Evolutionary conservation across 2,329 filamentous ascomycete species (phyloP).

Genomic region (Neurospora sp.): DNA sequence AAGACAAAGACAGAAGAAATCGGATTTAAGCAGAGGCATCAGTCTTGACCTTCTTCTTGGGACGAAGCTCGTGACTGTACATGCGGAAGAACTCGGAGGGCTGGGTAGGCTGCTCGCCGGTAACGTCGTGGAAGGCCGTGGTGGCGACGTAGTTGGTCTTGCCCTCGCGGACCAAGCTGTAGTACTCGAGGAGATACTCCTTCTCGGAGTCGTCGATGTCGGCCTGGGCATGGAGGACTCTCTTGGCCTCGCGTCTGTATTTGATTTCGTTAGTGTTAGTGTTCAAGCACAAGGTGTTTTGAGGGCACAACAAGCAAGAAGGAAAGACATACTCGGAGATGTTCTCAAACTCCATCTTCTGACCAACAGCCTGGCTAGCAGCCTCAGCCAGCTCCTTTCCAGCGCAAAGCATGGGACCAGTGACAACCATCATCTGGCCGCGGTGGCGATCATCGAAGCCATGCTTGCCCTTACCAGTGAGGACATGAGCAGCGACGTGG

Average conservation of each 20-base stretch:
- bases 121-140: conserved; percentile 39
- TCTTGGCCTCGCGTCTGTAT: conserved; percentile 21
- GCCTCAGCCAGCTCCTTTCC: conserved; percentile 36
- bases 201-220: conserved; percentile 29
- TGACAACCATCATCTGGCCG: conserved; percentile 43
- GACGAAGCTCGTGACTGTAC: conserved; percentile 30
- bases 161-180: conserved; percentile 40
- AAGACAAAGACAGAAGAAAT: background rate
- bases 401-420: conserved; percentile 35
- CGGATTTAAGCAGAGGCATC: background rate
- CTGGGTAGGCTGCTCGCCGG: conserved; percentile 34
- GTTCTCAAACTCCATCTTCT: conserved; percentile 34
- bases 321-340: conserved; percentile 30
- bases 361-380: conserved; percentile 33
- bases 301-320: conserved; percentile 1
- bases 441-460: conserved; percentile 40
- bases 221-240: conserved; percentile 26
- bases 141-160: conserved; percentile 46
- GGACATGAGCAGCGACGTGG: conserved; percentile 36
- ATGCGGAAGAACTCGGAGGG: conserved; percentile 38
- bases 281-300: conserved; percentile 20
- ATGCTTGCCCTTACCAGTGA: conserved; percentile 36
- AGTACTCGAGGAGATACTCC: conserved; percentile 41
- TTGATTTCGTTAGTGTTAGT: background rate
- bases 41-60: conserved; percentile 24